Conservation (phyloP, 2,329 filamentous ascomycete species). For the Dryadomyces sulphureus region DNA sequence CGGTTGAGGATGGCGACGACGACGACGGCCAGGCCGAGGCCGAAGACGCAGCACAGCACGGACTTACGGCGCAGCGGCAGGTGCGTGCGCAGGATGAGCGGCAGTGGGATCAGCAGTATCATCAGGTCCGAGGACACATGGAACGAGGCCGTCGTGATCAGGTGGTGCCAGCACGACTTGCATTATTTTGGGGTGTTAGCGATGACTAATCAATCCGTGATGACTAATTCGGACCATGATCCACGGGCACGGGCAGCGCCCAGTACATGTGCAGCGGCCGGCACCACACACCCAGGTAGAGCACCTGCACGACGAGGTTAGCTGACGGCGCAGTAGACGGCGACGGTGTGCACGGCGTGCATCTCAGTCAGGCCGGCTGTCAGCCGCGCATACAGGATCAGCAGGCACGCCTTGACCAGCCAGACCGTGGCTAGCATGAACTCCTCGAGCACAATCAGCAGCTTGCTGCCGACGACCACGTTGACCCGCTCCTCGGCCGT, state of each 20-base stretch:
- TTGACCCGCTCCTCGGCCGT: constrained; percentile 24
- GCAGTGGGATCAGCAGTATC: constrained; percentile 28
- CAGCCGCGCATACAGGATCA: constrained; percentile 37
- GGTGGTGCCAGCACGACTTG: constrained; percentile 29
- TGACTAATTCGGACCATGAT: constrained; percentile 14
- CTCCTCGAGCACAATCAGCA: constrained; percentile 37
- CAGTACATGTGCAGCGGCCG: constrained; percentile 35
- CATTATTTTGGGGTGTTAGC: constrained; percentile 20
- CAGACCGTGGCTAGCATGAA: constrained; percentile 35
- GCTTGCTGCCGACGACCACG: constrained; percentile 36
- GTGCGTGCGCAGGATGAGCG: constrained; percentile 25
- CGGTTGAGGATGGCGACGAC: constrained; percentile 45
- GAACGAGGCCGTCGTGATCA: constrained; percentile 30
- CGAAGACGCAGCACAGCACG: constrained; percentile 38
- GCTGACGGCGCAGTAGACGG: constrained; percentile 10
- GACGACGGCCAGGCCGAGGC: constrained; percentile 37
- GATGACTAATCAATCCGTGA: neutral
- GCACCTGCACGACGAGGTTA: constrained; percentile 9
- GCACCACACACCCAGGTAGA: constrained; percentile 29
- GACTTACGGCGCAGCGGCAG: constrained; percentile 27
- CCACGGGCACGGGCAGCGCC: constrained; percentile 25
- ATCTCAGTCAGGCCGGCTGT: constrained; percentile 17
- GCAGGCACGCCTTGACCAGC: constrained; percentile 35
- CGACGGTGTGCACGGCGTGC: constrained; percentile 23
- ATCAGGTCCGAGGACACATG: constrained; percentile 31